Base-by-base conservation (phyloP, 164 flowering plant genomes). In the Chloranthus sessilifolius region DNA sequence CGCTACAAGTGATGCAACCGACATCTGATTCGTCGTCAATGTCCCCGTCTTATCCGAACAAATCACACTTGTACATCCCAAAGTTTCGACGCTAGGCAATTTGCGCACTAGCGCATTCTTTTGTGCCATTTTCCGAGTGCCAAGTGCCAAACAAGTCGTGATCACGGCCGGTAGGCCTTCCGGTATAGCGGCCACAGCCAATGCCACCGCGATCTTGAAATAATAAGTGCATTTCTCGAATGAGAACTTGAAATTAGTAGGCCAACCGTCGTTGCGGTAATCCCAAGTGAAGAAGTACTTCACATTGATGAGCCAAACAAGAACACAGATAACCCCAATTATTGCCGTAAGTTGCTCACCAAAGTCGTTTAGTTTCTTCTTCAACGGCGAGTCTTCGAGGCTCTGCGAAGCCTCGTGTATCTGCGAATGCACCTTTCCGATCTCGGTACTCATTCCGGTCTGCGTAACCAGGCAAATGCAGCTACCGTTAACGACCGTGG, bases 121-220 rank as follows among this genome's bases (percentile, higher is more conserved):
- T 51, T 68, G 72, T 19, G 83, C 83, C 80, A 78, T 78, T 61
- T 78, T 75, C 2, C 83, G 62, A 2, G 83, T 78, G 6, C 83
- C 83, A 8, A 78, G 76, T 0, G 83, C 83, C 72, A 78, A 56
- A 39, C 80, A 78, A 10, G 82, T 78, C 5, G 82, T 78, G n/a
- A 78, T 78, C 7, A 78, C 83, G 21, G 83, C 83, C 2, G 83
- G 83, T 29, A 78, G 53, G 29, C 83, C 83, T 57, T 78, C 83
- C 8, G 83, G 83, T 17, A 78, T 78, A 12, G 83, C 83, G 26
- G 78, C 80, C 46, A 75, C 80, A 5, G 83, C 83, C 67, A 78
- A 62, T 3, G 80, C 83, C 42, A 78, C 83, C 6, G 83, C 83
- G 60, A 78, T 75, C 62, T 75, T 66, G 50, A 77, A 77, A 56